Conservation (phyloP, 208 protist genomes). For the Wallacemonas sp. region DNA sequence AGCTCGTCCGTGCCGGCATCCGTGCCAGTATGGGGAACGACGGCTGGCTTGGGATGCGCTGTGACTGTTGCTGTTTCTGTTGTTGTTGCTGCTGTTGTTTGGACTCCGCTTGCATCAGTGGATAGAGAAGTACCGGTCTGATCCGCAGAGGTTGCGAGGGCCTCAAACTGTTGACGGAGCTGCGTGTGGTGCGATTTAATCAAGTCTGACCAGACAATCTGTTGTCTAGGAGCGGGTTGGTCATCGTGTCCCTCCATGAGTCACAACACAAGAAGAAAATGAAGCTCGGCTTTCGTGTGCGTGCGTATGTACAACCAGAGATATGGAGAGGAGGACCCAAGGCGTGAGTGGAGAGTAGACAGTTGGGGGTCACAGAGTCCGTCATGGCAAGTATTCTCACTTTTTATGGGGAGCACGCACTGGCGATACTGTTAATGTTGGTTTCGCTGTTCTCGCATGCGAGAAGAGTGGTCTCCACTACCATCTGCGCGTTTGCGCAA, state of each 20-base stretch:
- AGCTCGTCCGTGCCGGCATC: slow-evolving; percentile 22
- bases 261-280: neutral
- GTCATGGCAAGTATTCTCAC: too few species aligned
- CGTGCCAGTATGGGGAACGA: neutral
- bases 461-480: too few species aligned
- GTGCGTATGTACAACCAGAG: neutral
- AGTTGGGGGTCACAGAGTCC: too few species aligned
- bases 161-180: slow-evolving; percentile 6
- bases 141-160: neutral
- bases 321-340: too few species aligned
- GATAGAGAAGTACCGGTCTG: neutral
- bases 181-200: slow-evolving; percentile 15
- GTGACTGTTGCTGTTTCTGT: neutral
- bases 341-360: too few species aligned
- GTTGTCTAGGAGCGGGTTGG: neutral
- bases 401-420: too few species aligned
- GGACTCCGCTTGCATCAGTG: neutral
- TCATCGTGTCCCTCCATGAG: neutral
- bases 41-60: too few species aligned
- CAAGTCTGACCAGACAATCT: slow-evolving; percentile 5
- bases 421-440: too few species aligned
- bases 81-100: too few species aligned
- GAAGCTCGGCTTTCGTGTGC: neutral
- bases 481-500: too few species aligned
- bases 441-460: too few species aligned